Percentiles rank a stretch among this genome's conserved stretches.
These are phyloP conservation scores for Heterobasidion occidentale DNA, from an alignment of 1,284 basidiomycete genomes.

Conservation along the genomic window DNA sequence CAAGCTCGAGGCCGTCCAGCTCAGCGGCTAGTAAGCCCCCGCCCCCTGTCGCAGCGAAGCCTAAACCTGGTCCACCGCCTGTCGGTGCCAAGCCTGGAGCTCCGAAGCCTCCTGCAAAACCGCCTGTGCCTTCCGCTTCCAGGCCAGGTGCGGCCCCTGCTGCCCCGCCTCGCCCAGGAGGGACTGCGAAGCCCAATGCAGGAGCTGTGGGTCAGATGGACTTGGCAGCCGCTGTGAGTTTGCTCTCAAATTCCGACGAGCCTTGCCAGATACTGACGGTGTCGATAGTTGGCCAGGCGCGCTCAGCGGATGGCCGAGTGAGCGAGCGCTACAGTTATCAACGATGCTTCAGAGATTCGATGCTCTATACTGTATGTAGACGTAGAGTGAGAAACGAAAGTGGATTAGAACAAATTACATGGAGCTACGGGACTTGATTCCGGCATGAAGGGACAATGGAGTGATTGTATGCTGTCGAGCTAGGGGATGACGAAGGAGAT, in stretches of 20 bases:
- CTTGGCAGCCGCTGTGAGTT: constrained; percentile 70
- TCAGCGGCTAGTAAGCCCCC: constrained; percentile 40
- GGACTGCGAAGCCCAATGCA: constrained; percentile 27
- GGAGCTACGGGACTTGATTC: too few relatives aligned
- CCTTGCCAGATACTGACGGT: constrained; percentile 6
- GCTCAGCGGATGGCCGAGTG: constrained; percentile 52
- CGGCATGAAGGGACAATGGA: constrained; percentile 3
- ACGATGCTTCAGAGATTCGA: too few relatives aligned
- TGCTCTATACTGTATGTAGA: neutral
- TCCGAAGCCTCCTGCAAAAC: constrained; percentile 30
- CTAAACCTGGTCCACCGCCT: constrained; percentile 25
- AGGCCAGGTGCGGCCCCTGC: constrained; percentile 11
- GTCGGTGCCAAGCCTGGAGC: constrained; percentile 23
- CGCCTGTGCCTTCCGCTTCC: constrained; percentile 11
- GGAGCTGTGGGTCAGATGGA: constrained; percentile 64
- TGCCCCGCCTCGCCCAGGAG: constrained; percentile 19
- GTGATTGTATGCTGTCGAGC: neutral
- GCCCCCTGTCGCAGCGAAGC: constrained; percentile 47
- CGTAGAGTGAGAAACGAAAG: neutral
- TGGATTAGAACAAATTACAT: too few relatives aligned
- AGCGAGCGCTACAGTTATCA: neutral
- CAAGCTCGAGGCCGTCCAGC: constrained; percentile 47
- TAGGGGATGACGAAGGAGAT: constrained; percentile 1
- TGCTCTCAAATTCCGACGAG: constrained; percentile 6
- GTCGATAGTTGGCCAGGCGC: constrained; percentile 54